Conservation (phyloP, 805 yeast genomes). For the Yarrowia yakushimensis region DNA sequence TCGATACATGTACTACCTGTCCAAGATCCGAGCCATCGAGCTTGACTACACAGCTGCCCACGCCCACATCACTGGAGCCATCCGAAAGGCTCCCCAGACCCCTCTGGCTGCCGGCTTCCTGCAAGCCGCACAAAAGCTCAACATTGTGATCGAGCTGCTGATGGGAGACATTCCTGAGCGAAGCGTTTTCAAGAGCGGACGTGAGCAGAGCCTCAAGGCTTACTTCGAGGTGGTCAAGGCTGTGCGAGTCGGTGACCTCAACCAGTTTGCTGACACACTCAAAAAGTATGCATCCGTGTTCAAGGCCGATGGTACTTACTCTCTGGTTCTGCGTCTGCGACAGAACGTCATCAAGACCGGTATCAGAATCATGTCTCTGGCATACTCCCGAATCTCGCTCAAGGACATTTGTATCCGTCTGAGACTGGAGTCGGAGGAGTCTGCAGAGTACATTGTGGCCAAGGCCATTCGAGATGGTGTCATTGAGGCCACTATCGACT, state of each 20-base stretch:
- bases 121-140: slow-evolving; percentile 84
- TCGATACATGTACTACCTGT: slow-evolving; percentile 84
- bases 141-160: slow-evolving; percentile 81
- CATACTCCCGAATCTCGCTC: slow-evolving; percentile 85
- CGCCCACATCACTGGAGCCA: slow-evolving; percentile 88
- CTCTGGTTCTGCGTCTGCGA: slow-evolving; percentile 81
- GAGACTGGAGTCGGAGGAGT: slow-evolving; percentile 88
- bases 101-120: slow-evolving; percentile 78
- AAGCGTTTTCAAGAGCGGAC: slow-evolving; percentile 62
- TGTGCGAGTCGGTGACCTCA: slow-evolving; percentile 86
- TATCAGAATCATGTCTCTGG: slow-evolving; percentile 83
- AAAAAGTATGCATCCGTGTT: slow-evolving; percentile 58
- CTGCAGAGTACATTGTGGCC: slow-evolving; percentile 94
- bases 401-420: slow-evolving; percentile 91
- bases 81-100: slow-evolving; percentile 94
- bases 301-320: slow-evolving; percentile 73
- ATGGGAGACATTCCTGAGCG: slow-evolving; percentile 97
- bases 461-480: slow-evolving; percentile 97
- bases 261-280: slow-evolving; percentile 69
- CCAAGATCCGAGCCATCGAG: slow-evolving; percentile 88
- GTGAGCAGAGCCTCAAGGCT: slow-evolving; percentile 62
- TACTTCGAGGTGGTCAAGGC: slow-evolving; percentile 86
- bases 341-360: slow-evolving; percentile 98
- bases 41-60: slow-evolving; percentile 87
- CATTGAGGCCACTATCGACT: slow-evolving; percentile 90